Conservation (phyloP, 495 filamentous ascomycete genomes). For the Bryoglossum gracile region DNA sequence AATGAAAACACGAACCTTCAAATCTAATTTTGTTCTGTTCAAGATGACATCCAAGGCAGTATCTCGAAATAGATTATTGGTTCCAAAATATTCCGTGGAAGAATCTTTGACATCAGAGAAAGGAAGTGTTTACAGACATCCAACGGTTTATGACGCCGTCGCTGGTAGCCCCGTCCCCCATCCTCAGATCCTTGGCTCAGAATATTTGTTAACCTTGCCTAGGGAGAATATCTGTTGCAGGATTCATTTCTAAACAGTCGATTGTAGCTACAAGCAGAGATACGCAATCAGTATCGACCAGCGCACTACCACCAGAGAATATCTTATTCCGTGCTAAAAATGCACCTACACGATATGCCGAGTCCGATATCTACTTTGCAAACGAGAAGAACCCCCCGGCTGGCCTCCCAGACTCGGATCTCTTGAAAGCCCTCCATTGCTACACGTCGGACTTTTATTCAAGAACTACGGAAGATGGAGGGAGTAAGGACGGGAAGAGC, state of each 20-base stretch:
- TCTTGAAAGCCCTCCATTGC: constrained; percentile 68
- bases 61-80: constrained; percentile 1
- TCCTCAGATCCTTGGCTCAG: too few species aligned
- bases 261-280: constrained; percentile 40
- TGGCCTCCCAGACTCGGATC: constrained; percentile 59
- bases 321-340: constrained; percentile 58
- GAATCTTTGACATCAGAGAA: constrained; percentile 2
- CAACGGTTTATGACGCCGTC: constrained; percentile 72
- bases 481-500: constrained; percentile 40
- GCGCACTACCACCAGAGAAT: constrained; percentile 61
- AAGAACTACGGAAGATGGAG: constrained; percentile 14
- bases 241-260: constrained; percentile 34
- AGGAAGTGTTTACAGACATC: constrained; percentile 27
- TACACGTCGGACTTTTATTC: constrained; percentile 71
- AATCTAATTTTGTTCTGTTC: background rate
- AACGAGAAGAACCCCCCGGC: constrained; percentile 31
- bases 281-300: constrained; percentile 43
- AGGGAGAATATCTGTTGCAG: constrained; percentile 32
- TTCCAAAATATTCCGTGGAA: background rate
- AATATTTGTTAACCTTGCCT: background rate
- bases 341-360: constrained; percentile 56
- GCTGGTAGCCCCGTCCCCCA: too few species aligned
- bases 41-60: constrained; percentile 19
- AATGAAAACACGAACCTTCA: background rate
- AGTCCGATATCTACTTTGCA: constrained; percentile 66